A percentile compares a stretch with the other conserved stretches of the same genome.
Evolutionary conservation across 1,284 basidiomycete species (phyloP).

Genomic region (Marasmius fiardii): DNA sequence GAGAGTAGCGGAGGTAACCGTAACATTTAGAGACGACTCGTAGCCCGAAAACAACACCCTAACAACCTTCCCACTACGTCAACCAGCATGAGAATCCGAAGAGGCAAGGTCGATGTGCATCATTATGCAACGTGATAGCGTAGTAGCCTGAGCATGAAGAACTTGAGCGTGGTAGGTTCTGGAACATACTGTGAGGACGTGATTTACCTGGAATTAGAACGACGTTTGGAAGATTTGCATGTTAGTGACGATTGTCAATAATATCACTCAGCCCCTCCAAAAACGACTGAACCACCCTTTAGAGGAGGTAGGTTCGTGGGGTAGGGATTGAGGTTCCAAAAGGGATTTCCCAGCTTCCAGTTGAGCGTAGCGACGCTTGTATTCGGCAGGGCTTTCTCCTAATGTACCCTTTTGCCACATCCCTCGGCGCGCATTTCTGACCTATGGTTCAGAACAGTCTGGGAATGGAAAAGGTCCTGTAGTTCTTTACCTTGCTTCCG

Average conservation of each 20-base stretch:
- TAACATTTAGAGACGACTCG: too few relatives aligned
- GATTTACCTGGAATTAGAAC: too few relatives aligned
- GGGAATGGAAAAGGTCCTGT: background rate
- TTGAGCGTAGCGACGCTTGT: conserved; percentile 63
- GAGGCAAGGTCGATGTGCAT: too few relatives aligned
- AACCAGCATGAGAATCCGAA: too few relatives aligned
- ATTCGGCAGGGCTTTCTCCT: conserved; percentile 73
- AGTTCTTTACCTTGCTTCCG: conserved; percentile 62
- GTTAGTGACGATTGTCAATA: background rate
- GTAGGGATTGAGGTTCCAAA: background rate
- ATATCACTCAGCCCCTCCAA: background rate
- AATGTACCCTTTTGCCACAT: conserved; percentile 65
- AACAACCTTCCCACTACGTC: too few relatives aligned
- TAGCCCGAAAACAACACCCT: too few relatives aligned
- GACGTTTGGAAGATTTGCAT: too few relatives aligned
- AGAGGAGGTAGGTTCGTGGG: background rate
- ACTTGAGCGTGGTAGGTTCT: too few relatives aligned
- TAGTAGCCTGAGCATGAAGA: too few relatives aligned
- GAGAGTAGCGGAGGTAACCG: too few relatives aligned
- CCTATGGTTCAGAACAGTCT: conserved; percentile 2
- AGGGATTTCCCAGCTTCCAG: conserved; percentile 16
- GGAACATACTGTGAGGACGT: too few relatives aligned
- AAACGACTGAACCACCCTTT: background rate
- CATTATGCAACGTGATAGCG: too few relatives aligned
- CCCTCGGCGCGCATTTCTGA: conserved; percentile 55